phyloP scores from a whole-genome alignment of 495 filamentous ascomycete genomes.

The Aspergillus campestris region DNA sequence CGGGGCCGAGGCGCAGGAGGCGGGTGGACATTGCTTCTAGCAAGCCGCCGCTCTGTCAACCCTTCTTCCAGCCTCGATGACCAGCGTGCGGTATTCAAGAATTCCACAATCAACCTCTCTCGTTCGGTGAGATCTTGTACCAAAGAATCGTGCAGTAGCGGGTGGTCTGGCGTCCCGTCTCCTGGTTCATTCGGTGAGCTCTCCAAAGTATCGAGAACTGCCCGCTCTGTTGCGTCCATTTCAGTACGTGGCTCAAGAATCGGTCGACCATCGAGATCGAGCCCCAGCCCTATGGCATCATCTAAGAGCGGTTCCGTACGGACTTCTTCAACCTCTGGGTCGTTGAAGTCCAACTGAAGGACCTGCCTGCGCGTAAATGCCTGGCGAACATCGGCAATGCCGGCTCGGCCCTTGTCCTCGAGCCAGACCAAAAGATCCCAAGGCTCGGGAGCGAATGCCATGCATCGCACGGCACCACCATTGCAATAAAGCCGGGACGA shows the following conservation, averaged over 20 bases:
- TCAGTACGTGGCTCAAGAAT: slow-evolving; percentile 21
- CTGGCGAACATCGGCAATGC: slow-evolving; percentile 74
- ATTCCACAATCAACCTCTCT: slow-evolving; percentile 52
- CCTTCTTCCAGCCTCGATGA: slow-evolving; percentile 29
- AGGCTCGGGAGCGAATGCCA: slow-evolving; percentile 83
- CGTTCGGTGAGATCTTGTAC: slow-evolving; percentile 45
- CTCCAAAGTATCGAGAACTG: slow-evolving; percentile 23
- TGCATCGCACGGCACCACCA: slow-evolving; percentile 76
- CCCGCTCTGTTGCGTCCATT: slow-evolving; percentile 20
- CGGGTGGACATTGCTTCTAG: slow-evolving; percentile 21
- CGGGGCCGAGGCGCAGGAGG: slow-evolving; percentile 26
- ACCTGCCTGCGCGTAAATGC: slow-evolving; percentile 70
- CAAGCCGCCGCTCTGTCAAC: slow-evolving; percentile 19
- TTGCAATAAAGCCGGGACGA: slow-evolving; percentile 52
- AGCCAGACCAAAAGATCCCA: slow-evolving; percentile 91
- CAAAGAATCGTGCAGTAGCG: slow-evolving; percentile 27
- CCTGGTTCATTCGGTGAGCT: slow-evolving; percentile 12
- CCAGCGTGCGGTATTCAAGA: slow-evolving; percentile 41
- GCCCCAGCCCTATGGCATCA: slow-evolving; percentile 11
- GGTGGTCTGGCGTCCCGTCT: slow-evolving; percentile 14
- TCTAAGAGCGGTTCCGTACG: slow-evolving; percentile 38
- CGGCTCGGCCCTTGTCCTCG: slow-evolving; percentile 77
- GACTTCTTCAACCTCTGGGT: slow-evolving; percentile 42
- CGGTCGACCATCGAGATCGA: slow-evolving; percentile 16
- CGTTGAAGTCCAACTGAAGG: slow-evolving; percentile 51